Conservation (phyloP, 2,329 filamentous ascomycete species). For the Cephalotrichum gorgonifer region DNA sequence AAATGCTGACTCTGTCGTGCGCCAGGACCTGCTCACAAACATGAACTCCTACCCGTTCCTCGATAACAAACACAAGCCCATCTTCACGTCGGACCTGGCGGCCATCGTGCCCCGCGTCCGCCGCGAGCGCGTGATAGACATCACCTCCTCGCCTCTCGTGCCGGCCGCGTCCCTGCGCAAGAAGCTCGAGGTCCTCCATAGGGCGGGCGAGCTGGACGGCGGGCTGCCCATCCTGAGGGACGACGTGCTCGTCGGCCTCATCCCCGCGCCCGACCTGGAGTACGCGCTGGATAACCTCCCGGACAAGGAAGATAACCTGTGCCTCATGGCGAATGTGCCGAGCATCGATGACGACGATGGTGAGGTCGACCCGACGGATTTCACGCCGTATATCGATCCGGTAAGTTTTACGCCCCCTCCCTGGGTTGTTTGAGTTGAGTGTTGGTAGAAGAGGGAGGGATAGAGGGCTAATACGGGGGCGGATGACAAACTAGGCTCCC, state of each 20-base stretch:
- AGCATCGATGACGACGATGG: constrained; percentile 54
- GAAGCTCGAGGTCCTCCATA: constrained; percentile 74
- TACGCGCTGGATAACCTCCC: constrained; percentile 79
- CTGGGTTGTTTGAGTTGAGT: too few relatives aligned
- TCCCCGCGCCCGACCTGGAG: constrained; percentile 88
- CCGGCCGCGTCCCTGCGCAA: constrained; percentile 63
- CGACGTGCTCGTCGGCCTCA: constrained; percentile 74
- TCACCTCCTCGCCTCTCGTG: constrained; percentile 71
- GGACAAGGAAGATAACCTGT: constrained; percentile 63
- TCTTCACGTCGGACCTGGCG: constrained; percentile 79
- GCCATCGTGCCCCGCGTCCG: constrained; percentile 75
- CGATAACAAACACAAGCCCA: constrained; percentile 88
- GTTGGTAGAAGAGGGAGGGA: too few relatives aligned
- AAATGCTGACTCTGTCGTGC: constrained; percentile 8
- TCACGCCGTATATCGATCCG: constrained; percentile 85
- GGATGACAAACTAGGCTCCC: too few relatives aligned
- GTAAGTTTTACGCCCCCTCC: too few relatives aligned
- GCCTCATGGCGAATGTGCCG: constrained; percentile 67
- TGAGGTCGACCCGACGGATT: constrained; percentile 62
- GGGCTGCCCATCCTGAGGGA: constrained; percentile 79
- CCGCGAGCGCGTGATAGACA: constrained; percentile 74
- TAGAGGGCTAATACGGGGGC: neutral
- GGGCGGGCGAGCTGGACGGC: constrained; percentile 81
- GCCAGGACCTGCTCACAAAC: constrained; percentile 79
- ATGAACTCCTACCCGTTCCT: constrained; percentile 97